Evolutionary conservation across 106 monocot genomes (phyloP).

Genomic region (Dendrobium huoshanense): DNA sequence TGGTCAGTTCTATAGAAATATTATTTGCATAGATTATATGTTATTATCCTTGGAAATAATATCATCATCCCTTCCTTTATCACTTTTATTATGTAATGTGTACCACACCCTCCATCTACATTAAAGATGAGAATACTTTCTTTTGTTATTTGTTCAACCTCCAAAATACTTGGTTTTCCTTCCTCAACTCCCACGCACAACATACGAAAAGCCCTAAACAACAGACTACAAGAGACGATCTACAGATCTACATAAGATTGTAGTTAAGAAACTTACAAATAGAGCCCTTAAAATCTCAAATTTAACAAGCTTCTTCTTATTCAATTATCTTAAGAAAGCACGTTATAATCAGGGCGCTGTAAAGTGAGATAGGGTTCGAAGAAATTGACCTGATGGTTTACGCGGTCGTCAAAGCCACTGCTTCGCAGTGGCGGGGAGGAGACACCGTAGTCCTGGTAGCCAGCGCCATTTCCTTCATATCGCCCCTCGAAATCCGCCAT

Average conservation of each 20-base stretch:
- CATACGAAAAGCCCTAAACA: not conserved
- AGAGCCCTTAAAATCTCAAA: too few species aligned
- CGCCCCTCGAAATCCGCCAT: conserved; percentile 12
- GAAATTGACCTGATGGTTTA: not conserved
- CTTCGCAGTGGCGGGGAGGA: not conserved
- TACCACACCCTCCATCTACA: too few species aligned
- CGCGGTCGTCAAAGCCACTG: conserved; percentile 7
- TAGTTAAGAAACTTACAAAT: not conserved
- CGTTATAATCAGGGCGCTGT: not conserved
- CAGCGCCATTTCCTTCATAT: conserved; percentile 7
- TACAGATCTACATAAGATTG: not conserved
- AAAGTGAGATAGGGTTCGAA: not conserved
- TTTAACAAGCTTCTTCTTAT: not conserved
- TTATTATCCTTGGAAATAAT: too few species aligned
- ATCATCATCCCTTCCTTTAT: too few species aligned
- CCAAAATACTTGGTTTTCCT: not conserved
- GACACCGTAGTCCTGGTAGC: conserved; percentile 11
- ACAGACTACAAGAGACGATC: not conserved
- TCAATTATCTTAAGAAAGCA: not conserved
- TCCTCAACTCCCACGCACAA: not conserved
- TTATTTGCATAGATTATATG: too few species aligned
- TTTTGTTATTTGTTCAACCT: too few species aligned
- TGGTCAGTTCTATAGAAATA: too few species aligned
- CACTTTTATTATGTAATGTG: too few species aligned
- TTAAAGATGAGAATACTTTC: too few species aligned